phyloP scores from a whole-genome alignment of 352 stramenopile genomes.

The Phytophthora fragariae region DNA sequence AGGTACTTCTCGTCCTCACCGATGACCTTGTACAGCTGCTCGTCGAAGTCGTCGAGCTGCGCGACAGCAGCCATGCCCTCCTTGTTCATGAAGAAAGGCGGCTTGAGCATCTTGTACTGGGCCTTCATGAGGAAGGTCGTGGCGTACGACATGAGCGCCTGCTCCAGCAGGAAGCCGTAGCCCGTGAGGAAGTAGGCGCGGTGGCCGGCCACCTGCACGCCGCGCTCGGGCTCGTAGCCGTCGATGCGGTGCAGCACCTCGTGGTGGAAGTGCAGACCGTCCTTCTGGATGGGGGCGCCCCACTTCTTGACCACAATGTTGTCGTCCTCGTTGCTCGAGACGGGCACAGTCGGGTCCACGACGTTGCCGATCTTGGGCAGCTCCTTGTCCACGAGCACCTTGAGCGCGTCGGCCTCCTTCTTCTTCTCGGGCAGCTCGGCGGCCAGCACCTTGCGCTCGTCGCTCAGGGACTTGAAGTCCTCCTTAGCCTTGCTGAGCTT shows the following conservation, averaged over 20 bases:
- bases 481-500: conserved; percentile 90
- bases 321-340: conserved; percentile 97
- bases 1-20: conserved; percentile 99
- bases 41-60: conserved; percentile 99
- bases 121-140: conserved; percentile 96
- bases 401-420: conserved; percentile 81
- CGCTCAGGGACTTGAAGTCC: conserved; percentile 83
- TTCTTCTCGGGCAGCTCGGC: conserved; percentile 77
- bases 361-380: conserved; percentile 97
- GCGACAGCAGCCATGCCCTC: conserved; percentile 98
- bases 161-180: conserved; percentile 98
- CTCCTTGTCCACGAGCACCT: conserved; percentile 77
- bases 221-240: conserved; percentile 98
- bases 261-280: conserved; percentile 94
- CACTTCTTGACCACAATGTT: conserved; percentile 94
- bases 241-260: conserved; percentile 98
- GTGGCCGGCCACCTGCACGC: conserved; percentile 96
- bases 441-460: conserved; percentile 82
- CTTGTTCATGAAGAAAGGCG: conserved; percentile 99
- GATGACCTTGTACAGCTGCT: conserved; percentile 99
- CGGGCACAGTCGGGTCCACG: conserved; percentile 95
- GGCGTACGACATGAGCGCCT: conserved; percentile 99
- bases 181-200: conserved; percentile 99
- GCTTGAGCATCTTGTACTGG: conserved; percentile 98
- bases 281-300: conserved; percentile 70